These are phyloP conservation scores for Colletotrichum sidae DNA, from an alignment of 2,329 filamentous ascomycete species.

Conservation along the genomic window DNA sequence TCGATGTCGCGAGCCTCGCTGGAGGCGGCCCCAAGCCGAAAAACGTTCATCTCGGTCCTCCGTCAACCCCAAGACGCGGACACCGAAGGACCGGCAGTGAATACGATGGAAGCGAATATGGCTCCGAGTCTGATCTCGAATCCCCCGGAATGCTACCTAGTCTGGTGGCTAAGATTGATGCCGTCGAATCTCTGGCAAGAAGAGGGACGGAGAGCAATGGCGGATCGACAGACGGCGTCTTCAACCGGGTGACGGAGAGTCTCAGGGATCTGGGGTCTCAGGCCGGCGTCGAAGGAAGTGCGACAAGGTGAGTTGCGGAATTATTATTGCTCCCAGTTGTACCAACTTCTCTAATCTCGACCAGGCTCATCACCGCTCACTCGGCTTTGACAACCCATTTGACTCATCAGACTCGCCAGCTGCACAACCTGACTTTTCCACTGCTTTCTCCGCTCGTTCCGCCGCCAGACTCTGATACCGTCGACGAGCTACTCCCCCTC, in stretches of 20 bases:
- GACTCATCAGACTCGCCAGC: constrained; percentile 78
- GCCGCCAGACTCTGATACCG: constrained; percentile 71
- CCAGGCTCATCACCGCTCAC: constrained; percentile 80
- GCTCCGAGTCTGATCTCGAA: constrained; percentile 78
- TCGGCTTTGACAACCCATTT: constrained; percentile 80
- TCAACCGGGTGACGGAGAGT: constrained; percentile 75
- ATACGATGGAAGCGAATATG: constrained; percentile 81
- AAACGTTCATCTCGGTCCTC: constrained; percentile 57
- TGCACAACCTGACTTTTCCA: constrained; percentile 79
- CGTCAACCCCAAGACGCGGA: constrained; percentile 54
- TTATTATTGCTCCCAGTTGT: constrained; percentile 1
- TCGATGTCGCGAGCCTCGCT: constrained; percentile 49
- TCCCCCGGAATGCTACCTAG: constrained; percentile 74
- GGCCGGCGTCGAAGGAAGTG: constrained; percentile 76
- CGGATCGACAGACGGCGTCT: constrained; percentile 72
- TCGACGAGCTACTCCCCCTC: constrained; percentile 77
- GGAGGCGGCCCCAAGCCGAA: constrained; percentile 44
- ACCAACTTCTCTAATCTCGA: not conserved
- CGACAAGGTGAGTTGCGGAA: constrained; percentile 69
- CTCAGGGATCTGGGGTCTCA: constrained; percentile 80
- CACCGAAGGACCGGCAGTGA: constrained; percentile 67
- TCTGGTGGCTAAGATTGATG: constrained; percentile 77
- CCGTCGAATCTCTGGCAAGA: constrained; percentile 76
- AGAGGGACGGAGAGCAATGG: constrained; percentile 75
- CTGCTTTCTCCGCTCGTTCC: constrained; percentile 76